A percentile compares a stretch with the other conserved stretches of the same genome.
Conservation (phyloP, 352 stramenopile genomes). For the Elongisporangium undulatum region DNA sequence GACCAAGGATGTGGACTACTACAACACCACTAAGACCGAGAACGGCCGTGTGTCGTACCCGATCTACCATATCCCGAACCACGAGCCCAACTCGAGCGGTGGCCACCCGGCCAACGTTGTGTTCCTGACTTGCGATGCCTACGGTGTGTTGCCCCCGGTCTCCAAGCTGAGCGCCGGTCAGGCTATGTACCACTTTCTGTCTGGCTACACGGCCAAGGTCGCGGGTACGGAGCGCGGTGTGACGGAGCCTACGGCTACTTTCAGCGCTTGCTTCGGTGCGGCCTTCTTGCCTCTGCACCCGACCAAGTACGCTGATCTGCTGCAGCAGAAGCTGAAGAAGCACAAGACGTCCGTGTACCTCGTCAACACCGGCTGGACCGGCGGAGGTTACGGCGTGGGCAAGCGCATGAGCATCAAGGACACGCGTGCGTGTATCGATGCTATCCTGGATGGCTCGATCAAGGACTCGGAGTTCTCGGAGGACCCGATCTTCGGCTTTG, state of each 20-base stretch:
- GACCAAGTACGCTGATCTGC: slow-evolving; percentile 95
- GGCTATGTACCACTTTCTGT: slow-evolving; percentile 99
- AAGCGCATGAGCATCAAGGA: slow-evolving; percentile 98
- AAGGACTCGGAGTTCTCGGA: slow-evolving; percentile 79
- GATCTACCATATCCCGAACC: slow-evolving; percentile 98
- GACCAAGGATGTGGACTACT: slow-evolving; percentile 91
- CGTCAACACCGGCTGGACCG: slow-evolving; percentile 98
- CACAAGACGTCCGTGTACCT: slow-evolving; percentile 94
- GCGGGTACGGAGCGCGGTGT: slow-evolving; percentile 97
- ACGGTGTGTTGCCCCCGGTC: slow-evolving; percentile 96
- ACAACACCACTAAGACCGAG: slow-evolving; percentile 95
- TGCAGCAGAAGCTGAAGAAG: slow-evolving; percentile 95
- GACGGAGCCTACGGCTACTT: slow-evolving; percentile 94
- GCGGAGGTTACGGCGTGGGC: slow-evolving; percentile 94
- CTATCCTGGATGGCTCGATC: slow-evolving; percentile 96
- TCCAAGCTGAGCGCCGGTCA: slow-evolving; percentile 92
- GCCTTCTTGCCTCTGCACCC: slow-evolving; percentile 97
- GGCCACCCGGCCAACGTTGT: slow-evolving; percentile 96
- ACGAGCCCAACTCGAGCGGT: slow-evolving; percentile 83
- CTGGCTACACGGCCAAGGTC: slow-evolving; percentile 98
- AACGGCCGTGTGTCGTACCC: slow-evolving; percentile 99
- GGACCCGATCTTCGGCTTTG: slow-evolving; percentile 94
- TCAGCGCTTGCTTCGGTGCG: slow-evolving; percentile 96
- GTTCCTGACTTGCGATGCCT: slow-evolving; percentile 98
- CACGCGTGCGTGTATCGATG: slow-evolving; percentile 95